Base-by-base conservation (phyloP, 176 grass and related monocot species). In the Lolium perenne region DNA sequence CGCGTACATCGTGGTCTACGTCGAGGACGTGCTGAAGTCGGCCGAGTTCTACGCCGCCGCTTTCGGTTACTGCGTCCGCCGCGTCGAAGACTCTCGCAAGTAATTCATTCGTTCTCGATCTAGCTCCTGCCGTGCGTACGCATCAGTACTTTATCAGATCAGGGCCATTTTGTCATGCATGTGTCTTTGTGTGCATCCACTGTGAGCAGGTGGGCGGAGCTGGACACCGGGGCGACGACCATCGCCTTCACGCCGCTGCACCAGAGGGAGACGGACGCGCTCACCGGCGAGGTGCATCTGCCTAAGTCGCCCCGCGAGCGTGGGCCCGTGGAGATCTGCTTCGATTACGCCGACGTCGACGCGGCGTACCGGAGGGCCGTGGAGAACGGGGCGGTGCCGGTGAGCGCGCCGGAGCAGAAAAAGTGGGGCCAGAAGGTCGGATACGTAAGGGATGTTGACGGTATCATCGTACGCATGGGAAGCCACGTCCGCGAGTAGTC, bases 341-440 rank as follows among this genome's bases (percentile, higher is more conserved):
- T 98, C 83, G 84, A 86, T 80, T 98, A 89, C 70, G n/a, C 23
- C 22, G 95, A 98, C 69, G 93, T 98, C 2, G 96, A 98, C 68
- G 86, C 86, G 5, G 93, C 90, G 40, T 98, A 94, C 88, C 65
- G 40, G 38, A 79, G 70, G 47, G 93, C 91, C 20, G 87, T 95
- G 25, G 90, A 90, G 5, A 71, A 53, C 15, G 93, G 95, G 25
- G 93, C 95, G 3, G 21, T 80, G 67, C 83, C 91, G 3, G 88
- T 98, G 51, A 92, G 95, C 77, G 29, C 84, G 40, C 93, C 88
- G 15, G 93, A 94, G 84, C 25, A 48, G n/a, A 98, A 95, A 78
- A 85, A 47, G 14, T 98, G 91, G 96, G 93, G 96, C 0, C 93
- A 98, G 85, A 98, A 86, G 93, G 92, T 89, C 32, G 96, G 96